Conservation (phyloP, 352 stramenopile genomes). For the Poterioochromonas sp. region DNA sequence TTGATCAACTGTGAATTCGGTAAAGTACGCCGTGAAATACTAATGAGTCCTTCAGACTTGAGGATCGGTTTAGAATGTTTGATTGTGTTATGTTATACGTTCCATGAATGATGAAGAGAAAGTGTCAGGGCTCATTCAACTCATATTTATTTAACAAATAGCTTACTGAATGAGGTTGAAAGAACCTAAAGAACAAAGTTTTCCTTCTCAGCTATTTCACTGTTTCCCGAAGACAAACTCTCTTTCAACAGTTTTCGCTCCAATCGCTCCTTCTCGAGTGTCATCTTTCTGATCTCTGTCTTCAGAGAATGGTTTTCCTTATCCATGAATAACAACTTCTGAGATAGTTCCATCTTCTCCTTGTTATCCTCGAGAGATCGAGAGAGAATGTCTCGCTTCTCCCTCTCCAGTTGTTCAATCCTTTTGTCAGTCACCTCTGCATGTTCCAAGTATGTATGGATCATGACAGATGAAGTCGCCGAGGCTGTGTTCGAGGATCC, state of each 20-base stretch:
- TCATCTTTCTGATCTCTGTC: neutral
- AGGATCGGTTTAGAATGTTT: too few relatives aligned
- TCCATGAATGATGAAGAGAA: too few relatives aligned
- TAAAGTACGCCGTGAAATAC: too few relatives aligned
- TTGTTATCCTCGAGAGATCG: slow-evolving; percentile 19
- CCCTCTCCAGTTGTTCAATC: neutral
- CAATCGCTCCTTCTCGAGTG: slow-evolving; percentile 21
- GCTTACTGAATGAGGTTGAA: too few relatives aligned
- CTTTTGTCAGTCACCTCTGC: slow-evolving; percentile 2
- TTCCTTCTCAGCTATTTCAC: neutral
- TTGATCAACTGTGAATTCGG: too few relatives aligned
- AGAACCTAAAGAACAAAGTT: too few relatives aligned
- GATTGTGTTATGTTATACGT: too few relatives aligned
- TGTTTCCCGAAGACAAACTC: neutral
- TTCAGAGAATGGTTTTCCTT: neutral
- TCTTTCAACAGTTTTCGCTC: slow-evolving; percentile 8
- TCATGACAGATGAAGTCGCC: neutral
- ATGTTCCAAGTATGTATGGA: slow-evolving; percentile 17
- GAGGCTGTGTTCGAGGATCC: neutral
- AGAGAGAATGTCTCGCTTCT: neutral
- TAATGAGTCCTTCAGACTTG: too few relatives aligned
- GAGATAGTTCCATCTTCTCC: slow-evolving; percentile 21
- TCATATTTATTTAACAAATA: too few relatives aligned
- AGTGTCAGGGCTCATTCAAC: too few relatives aligned
- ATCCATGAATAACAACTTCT: neutral